A percentile compares a stretch with the other conserved stretches of the same genome.
These are phyloP conservation scores for Mortierella sp. DNA, from an alignment of 371 early-diverging fungal genomes.

Conservation along the genomic window DNA sequence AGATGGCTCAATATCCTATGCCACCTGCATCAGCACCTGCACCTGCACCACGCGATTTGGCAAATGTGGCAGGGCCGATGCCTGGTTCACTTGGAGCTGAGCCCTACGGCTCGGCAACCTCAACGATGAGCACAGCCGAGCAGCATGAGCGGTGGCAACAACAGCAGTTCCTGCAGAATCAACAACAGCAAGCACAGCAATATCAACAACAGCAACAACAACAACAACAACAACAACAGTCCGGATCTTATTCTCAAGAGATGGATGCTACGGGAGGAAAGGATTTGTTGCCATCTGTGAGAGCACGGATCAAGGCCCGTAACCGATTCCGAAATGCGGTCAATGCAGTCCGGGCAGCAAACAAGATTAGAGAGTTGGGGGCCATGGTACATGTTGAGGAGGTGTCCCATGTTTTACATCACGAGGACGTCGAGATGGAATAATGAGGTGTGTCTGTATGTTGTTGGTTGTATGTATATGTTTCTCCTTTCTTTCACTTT, in stretches of 20 bases:
- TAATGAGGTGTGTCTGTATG: too few relatives aligned
- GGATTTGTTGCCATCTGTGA: constrained; percentile 36
- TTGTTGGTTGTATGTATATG: too few relatives aligned
- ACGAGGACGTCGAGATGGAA: neutral
- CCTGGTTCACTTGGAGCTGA: too few relatives aligned
- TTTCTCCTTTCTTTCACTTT: too few relatives aligned
- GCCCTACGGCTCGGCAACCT: too few relatives aligned
- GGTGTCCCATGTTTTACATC: constrained; percentile 2
- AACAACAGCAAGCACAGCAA: neutral
- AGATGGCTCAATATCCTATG: neutral
- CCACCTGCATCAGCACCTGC: too few relatives aligned
- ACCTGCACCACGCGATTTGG: too few relatives aligned
- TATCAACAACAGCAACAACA: neutral
- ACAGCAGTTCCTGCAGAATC: too few relatives aligned
- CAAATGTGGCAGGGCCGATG: too few relatives aligned
- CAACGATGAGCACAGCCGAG: too few relatives aligned
- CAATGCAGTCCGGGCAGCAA: constrained; percentile 26
- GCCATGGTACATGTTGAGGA: neutral
- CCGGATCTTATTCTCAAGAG: constrained; percentile 4
- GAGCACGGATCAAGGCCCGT: constrained; percentile 32
- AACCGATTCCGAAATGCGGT: constrained; percentile 28
- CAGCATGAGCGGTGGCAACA: too few relatives aligned
- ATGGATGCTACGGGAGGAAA: constrained; percentile 6
- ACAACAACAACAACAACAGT: neutral
- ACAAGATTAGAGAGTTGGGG: constrained; percentile 5